Conservation (phyloP, 331 rosid genomes). For the Prunus yedoensis region DNA sequence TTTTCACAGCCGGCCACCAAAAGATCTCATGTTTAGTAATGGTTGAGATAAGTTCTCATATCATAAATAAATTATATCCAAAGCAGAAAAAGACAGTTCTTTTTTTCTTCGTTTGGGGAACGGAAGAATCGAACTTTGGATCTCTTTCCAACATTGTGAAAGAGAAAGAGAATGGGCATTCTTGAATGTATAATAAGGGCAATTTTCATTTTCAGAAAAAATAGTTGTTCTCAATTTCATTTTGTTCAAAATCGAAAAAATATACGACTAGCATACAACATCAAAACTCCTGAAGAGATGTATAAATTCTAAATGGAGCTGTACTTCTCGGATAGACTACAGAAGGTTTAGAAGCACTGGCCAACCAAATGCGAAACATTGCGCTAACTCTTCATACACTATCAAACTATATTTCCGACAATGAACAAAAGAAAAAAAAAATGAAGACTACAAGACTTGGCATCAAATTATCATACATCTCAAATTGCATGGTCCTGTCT, state of each 20-base stretch:
- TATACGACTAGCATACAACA: slow-evolving; percentile 42
- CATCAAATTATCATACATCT: slow-evolving; percentile 56
- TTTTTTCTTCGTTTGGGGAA: no score
- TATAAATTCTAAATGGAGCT: slow-evolving; percentile 32
- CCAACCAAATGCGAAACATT: slow-evolving; percentile 37
- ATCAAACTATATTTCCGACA: slow-evolving; percentile 47
- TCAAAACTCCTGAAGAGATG: slow-evolving; percentile 31
- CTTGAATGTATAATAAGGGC: not conserved
- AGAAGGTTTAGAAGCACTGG: slow-evolving; percentile 37
- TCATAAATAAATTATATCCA: no score
- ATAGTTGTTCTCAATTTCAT: slow-evolving; percentile 20
- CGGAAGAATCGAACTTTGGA: no score
- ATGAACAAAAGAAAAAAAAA: slow-evolving; percentile 22
- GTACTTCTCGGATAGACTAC: slow-evolving; percentile 38
- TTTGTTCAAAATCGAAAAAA: not conserved
- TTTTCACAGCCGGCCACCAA: no score
- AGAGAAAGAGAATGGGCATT: no score
- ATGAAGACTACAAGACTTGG: slow-evolving; percentile 35
- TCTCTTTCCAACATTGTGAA: no score
- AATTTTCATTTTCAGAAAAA: slow-evolving; percentile 1
- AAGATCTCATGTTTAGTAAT: no score
- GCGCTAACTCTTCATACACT: slow-evolving; percentile 51
- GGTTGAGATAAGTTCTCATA: no score
- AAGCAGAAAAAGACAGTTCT: no score
- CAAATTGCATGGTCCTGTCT: slow-evolving; percentile 40